phyloP scores from a whole-genome alignment of 805 yeast species.

The Lipomyces sp. region DNA sequence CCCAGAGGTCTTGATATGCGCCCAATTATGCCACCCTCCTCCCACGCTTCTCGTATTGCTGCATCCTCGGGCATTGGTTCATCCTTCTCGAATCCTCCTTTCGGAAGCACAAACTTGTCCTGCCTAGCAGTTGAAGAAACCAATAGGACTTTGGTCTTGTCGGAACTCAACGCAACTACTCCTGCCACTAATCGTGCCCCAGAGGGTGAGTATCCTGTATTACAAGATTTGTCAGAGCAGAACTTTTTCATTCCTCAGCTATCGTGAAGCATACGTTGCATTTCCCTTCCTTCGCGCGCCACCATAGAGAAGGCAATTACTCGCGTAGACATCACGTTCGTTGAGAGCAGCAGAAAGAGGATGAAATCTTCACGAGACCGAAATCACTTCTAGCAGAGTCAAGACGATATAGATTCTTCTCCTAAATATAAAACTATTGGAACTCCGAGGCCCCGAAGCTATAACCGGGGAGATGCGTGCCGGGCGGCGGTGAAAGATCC shows the following conservation, averaged over 20 bases:
- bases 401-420: background rate
- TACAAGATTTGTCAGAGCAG: conserved; percentile 4
- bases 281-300: conserved; percentile 48
- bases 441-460: background rate
- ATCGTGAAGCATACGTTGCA: conserved; percentile 41
- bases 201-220: conserved; percentile 51
- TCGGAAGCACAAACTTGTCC: conserved; percentile 86
- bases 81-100: conserved; percentile 92
- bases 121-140: conserved; percentile 73
- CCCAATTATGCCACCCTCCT: conserved; percentile 92
- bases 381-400: background rate
- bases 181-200: conserved; percentile 95
- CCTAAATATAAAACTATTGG: background rate
- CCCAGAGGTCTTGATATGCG: conserved; percentile 61
- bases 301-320: conserved; percentile 40
- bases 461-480: background rate
- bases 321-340: background rate
- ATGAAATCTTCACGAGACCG: background rate
- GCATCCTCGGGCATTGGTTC: conserved; percentile 56
- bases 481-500: background rate
- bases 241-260: background rate
- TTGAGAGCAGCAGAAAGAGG: background rate
- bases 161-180: conserved; percentile 69
- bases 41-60: conserved; percentile 95
- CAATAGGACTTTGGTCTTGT: conserved; percentile 69